Conservation (phyloP, 257 asterid genomes). For the Nicotiana otophora region DNA sequence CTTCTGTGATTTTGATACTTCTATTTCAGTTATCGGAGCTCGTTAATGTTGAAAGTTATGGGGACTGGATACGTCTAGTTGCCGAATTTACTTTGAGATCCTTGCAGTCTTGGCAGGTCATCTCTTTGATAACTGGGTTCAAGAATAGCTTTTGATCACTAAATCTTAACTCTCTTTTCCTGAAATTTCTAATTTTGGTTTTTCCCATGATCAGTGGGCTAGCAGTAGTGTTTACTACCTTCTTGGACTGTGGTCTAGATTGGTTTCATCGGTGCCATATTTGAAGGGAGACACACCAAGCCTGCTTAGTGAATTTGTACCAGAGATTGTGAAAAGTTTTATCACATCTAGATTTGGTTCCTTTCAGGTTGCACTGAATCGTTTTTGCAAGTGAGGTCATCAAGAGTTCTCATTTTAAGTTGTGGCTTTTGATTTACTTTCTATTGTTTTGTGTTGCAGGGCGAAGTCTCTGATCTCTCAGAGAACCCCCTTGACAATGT, state of each 20-base stretch:
- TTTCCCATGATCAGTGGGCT: slow-evolving; percentile 71
- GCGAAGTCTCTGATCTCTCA: slow-evolving; percentile 66
- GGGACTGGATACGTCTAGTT: slow-evolving; percentile 96
- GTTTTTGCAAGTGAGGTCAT: neutral
- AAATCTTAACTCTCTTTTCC: neutral
- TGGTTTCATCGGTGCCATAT: slow-evolving; percentile 93
- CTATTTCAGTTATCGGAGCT: slow-evolving; percentile 82
- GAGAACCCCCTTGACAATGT: slow-evolving; percentile 94
- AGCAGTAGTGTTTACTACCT: slow-evolving; percentile 97
- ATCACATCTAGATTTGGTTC: slow-evolving; percentile 93
- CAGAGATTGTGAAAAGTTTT: slow-evolving; percentile 87
- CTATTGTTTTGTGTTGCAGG: slow-evolving; percentile 39
- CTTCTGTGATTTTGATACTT: slow-evolving; percentile 15
- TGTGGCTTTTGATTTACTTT: neutral
- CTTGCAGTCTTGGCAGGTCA: slow-evolving; percentile 95
- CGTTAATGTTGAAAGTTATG: slow-evolving; percentile 89
- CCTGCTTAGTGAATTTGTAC: slow-evolving; percentile 95
- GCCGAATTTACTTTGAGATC: slow-evolving; percentile 92
- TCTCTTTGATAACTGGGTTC: neutral
- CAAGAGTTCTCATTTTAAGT: neutral
- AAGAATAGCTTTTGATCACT: neutral
- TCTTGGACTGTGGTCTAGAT: slow-evolving; percentile 95
- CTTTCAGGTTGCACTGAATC: slow-evolving; percentile 56
- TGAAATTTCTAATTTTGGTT: slow-evolving; percentile 9
- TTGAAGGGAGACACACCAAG: slow-evolving; percentile 96